Conservation (phyloP, 106 monocot species). For the Triglochin maritima region DNA sequence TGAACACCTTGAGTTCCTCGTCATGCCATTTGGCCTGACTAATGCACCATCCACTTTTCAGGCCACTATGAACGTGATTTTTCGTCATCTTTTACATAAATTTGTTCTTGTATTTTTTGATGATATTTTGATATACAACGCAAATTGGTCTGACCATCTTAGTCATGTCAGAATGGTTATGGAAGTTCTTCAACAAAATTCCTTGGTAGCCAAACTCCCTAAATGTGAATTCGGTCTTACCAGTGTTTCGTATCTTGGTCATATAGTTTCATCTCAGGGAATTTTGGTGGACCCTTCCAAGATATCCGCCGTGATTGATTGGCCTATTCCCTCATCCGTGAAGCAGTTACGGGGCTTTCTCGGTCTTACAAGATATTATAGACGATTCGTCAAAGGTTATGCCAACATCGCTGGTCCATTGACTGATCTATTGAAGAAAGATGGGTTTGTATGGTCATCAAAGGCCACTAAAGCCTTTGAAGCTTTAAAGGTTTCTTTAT, state of each 20-base stretch:
- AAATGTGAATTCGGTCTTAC: not conserved
- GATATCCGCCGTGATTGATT: not conserved
- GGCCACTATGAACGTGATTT: not conserved
- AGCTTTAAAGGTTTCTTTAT: not conserved
- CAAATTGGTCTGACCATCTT: not conserved
- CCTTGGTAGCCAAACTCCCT: not conserved
- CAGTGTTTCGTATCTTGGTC: not conserved
- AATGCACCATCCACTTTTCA: not conserved
- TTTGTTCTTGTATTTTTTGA: not conserved
- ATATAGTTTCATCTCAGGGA: not conserved
- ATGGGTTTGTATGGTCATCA: not conserved
- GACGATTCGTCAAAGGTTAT: not conserved
- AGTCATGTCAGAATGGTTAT: not conserved
- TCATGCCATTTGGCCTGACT: not conserved
- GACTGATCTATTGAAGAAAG: not conserved
- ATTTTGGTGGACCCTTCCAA: not conserved
- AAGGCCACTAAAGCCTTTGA: not conserved
- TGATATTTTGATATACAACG: slow-evolving; percentile 2
- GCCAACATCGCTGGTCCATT: not conserved
- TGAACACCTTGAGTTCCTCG: too few species aligned
- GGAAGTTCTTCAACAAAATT: not conserved
- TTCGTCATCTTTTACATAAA: not conserved
- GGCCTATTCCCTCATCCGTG: slow-evolving; percentile 1
- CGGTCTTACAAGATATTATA: slow-evolving; percentile 1
- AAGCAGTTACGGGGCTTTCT: not conserved